Base-by-base conservation (phyloP, 2,329 filamentous ascomycete species). In the Macrophomina tecta region DNA sequence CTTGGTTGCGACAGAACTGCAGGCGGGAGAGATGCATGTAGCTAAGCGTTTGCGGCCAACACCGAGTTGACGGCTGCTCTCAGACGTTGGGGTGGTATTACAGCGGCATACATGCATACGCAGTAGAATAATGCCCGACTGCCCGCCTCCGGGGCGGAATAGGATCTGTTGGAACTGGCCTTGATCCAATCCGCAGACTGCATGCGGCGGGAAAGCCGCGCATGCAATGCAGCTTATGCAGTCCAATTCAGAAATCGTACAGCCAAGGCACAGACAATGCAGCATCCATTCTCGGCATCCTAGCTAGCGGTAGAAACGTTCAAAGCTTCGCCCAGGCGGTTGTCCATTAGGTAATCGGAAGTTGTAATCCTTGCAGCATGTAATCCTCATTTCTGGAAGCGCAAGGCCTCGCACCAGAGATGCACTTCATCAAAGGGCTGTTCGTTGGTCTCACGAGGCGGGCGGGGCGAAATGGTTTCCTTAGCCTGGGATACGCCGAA, bases 361-460 rank as follows among this genome's bases (percentile, higher is more conserved):
- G 18, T 23, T 12, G 11, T n/a, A 40, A 30, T 49, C 38, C 30
- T 18, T 11, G 9, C 30, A 9, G 32, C 11, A 18, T 30, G 45
- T n/a, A 11, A n/a, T 1, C 9, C n/a, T 58, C 16, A 66, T 38
- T 61, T 60, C 46, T 66, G 64, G 40, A 69, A 63, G 46, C 63
- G 65, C 28, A 70, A 48, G 23, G 68, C 51, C n/a, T 69, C 64
- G 53, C 69, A 69, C 69, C 69, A 70, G n/a, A 69, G 53, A 6
- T 42, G 46, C 3, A 67, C 68, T 42, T 70, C 69, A 51, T 67
- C 56, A 28, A 65, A 68, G 2, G 46, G 40, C 34, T 63, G 61
- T 5, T 69, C 49, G 46, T 67, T 48, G 28, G 30, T 38, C 8
- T 64, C 65, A 12, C 34, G 32, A 23, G 30, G 23, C 38, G 48